These are phyloP conservation scores for Solanum ahanhuiri DNA, from an alignment of 257 asterid genomes.

Conservation along the genomic window DNA sequence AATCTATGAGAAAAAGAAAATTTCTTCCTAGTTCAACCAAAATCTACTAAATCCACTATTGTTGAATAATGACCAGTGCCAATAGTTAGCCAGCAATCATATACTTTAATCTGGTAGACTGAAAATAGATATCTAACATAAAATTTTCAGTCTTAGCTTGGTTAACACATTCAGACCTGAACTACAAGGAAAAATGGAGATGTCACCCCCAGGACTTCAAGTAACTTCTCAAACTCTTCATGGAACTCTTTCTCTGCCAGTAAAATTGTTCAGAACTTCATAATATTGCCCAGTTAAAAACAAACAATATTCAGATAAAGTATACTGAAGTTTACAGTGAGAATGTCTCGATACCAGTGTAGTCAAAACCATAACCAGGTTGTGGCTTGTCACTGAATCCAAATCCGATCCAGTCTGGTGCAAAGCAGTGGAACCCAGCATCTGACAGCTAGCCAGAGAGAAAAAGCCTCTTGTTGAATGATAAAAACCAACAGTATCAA, in stretches of 20 bases:
- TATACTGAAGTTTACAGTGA: not conserved
- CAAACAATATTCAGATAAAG: not conserved
- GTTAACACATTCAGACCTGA: conserved; percentile 52
- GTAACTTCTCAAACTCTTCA: conserved; percentile 74
- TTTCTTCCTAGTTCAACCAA: not conserved
- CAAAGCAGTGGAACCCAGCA: conserved; percentile 83
- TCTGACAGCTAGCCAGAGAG: conserved; percentile 58
- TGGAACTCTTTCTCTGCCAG: conserved; percentile 87
- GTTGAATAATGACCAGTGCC: not conserved
- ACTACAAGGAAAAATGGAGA: conserved; percentile 79
- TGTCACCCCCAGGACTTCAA: conserved; percentile 52
- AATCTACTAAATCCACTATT: not conserved
- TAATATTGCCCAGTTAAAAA: conserved; percentile 1
- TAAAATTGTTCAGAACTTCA: conserved; percentile 10
- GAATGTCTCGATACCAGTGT: conserved; percentile 48
- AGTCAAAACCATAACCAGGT: conserved; percentile 90
- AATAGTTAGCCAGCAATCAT: not conserved
- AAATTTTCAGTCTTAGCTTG: not conserved
- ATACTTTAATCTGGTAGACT: not conserved
- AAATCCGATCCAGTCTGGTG: conserved; percentile 98
- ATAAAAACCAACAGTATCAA: not conserved
- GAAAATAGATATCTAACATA: not conserved
- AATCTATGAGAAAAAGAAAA: not conserved
- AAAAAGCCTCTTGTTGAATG: conserved; percentile 1
- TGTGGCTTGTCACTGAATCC: conserved; percentile 97